Base-by-base conservation (phyloP, 352 stramenopile genomes). In the Phytopythium montanum region DNA sequence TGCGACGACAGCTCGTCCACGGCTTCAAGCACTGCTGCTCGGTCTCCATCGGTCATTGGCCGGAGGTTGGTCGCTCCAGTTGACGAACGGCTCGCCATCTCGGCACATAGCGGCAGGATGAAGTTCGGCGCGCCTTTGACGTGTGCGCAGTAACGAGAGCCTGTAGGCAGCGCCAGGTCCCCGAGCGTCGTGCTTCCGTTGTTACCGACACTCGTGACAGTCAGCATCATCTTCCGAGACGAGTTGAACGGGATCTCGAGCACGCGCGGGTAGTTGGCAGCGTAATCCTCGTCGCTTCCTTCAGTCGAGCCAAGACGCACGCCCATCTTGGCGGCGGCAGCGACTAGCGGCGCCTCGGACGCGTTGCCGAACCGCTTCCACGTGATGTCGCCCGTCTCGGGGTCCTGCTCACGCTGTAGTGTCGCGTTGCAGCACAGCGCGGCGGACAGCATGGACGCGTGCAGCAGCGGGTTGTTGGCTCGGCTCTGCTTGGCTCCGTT, bases 231-330 rank as follows among this genome's bases (percentile, higher is more conserved):
- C 72, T 99, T 99, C 26, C 89, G 81, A 9, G 97, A 92, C 16
- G 92, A 98, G 26, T 75, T 97, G 76, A 99, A 99, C 0, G 95
- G 90, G 45, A 98, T 85, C 79, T 98, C 94, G 14, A 85, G 79
- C 0, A 92, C 36, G 12, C 96, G 82, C 23, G 79, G 84, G 75
- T 80, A 92, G 25, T 36, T 26, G 0, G 36, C 53, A 29, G 53
- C 38, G 53, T 48, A 29, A 4, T 56, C 33, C 12, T 45, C 31
- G 66, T 81, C 75, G 29, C 72, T 70, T 41, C 88, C 76, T 55
- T 87, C 76, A 69, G 73, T 81, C 36, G 88, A 79, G 12, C 36
- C 53, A 16, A 50, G 23, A 7, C 53, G n/a, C 16, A 59, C 26
- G 0, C 73, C 79, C 38, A 79, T 74, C 63, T 92, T 92, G 6